Base-by-base conservation (phyloP, 176 grass and related monocot genomes). In the Urochloa ruziziensis region DNA sequence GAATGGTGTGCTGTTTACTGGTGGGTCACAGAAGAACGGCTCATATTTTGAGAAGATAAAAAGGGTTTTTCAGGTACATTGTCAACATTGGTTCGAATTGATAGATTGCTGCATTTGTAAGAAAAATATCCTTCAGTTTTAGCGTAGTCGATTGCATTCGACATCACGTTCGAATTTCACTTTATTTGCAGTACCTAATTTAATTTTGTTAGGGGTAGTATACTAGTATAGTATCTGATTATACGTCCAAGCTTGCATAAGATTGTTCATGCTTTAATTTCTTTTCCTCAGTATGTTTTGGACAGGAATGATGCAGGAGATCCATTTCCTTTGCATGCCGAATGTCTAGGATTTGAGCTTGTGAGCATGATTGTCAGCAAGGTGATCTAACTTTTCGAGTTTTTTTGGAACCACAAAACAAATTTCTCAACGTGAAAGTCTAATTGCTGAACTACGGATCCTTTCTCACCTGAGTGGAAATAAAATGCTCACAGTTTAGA, bases 331-430 rank as follows among this genome's bases (percentile, higher is more conserved):
- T 70, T 97, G 62, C 82, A 89, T 61, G 94, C 88, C 6, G 83
- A 89, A 74, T 97, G 94, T 80, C 91, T 97, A 84, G 94, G 94
- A 27, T 97, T 97, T 74, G 92, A 97, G 86, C 94, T 97, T 80
- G n/a, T 97, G 72, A 91, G 35, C 89, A 97, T 89, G 94, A 90
- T 94, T 54, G 67, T 97, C 58, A 92, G 90, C 80, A 85, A 97
- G 87, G 94, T 97, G 85, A 70, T 62, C 32, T 59, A 16, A 57
- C 5, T 52, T 49, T 18, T n/a, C n/a, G 2, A 49, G 2, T 15
- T 49, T 49, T 48, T 16, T 48, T 49, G 14, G 47, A 49, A 49
- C 4, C 11, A 48, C 46, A 48, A 48, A 14, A 48, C 14, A 48
- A 15, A 4, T 16, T 13, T 47, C n/a, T n/a, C n/a, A n/a, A n/a